These are phyloP conservation scores for Dalbergia cultrata DNA, from an alignment of 306 rosid genomes.

Conservation along the genomic window DNA sequence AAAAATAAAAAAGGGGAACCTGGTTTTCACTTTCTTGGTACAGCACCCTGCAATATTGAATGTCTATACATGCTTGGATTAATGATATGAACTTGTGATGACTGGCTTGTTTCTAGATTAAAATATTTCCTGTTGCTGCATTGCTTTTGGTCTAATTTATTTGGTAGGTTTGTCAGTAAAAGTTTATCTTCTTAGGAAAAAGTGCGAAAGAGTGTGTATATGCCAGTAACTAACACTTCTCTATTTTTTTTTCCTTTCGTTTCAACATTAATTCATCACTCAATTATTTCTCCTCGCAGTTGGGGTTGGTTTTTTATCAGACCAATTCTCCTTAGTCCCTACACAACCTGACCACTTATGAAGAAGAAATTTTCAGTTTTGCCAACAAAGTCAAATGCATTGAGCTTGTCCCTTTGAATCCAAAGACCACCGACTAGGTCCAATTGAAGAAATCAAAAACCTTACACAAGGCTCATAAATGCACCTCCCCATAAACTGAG, in stretches of 20 bases:
- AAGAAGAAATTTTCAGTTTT: constrained; percentile 28
- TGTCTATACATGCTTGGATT: not conserved
- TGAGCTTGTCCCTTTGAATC: constrained; percentile 33
- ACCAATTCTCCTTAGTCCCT: not conserved
- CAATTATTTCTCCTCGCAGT: not conserved
- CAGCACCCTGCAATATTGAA: too few relatives aligned
- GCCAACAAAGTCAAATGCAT: not conserved
- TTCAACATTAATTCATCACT: not conserved
- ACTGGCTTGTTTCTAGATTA: too few relatives aligned
- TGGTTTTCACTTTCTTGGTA: too few relatives aligned
- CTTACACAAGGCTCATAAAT: not conserved
- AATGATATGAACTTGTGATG: not conserved
- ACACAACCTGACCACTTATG: not conserved
- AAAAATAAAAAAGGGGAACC: too few relatives aligned
- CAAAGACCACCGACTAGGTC: constrained; percentile 45
- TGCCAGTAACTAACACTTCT: not conserved
- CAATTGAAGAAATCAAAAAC: constrained; percentile 16
- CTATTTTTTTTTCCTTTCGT: not conserved
- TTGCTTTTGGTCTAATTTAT: not conserved
- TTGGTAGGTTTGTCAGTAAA: not conserved
- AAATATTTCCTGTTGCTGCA: not conserved
- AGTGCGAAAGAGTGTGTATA: not conserved
- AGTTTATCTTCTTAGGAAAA: not conserved
- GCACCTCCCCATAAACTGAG: not conserved
- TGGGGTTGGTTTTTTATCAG: constrained; percentile 25